Conservation (phyloP, 805 yeast genomes). For the Tetrapisispora pingtungensis region DNA sequence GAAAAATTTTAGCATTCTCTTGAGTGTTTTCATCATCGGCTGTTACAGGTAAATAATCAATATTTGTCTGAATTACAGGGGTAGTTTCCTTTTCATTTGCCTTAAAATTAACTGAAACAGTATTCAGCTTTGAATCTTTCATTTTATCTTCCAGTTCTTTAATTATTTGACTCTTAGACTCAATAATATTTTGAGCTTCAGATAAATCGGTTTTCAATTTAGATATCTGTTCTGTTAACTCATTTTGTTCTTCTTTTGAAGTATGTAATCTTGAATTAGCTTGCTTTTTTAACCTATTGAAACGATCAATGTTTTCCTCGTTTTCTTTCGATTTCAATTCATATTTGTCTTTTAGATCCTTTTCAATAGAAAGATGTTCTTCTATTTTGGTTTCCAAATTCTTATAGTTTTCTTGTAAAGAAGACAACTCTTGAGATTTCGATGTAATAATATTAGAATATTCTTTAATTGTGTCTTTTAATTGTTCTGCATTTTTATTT, state of each 20-base stretch:
- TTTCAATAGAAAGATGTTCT: background rate
- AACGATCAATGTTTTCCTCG: slow-evolving; percentile 26
- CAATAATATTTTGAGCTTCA: slow-evolving; percentile 23
- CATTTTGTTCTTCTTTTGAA: slow-evolving; percentile 28
- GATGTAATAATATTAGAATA: slow-evolving; percentile 9
- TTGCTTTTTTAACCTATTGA: slow-evolving; percentile 25
- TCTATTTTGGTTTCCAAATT: slow-evolving; percentile 11
- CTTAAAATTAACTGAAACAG: background rate
- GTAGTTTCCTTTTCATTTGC: background rate
- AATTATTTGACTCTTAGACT: slow-evolving; percentile 8
- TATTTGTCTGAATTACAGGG: too few species aligned
- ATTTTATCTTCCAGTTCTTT: background rate
- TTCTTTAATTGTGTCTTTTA: background rate
- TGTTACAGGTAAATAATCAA: too few species aligned
- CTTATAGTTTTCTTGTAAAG: background rate
- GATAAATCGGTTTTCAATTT: slow-evolving; percentile 28
- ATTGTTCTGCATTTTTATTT: slow-evolving; percentile 16
- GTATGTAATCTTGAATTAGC: slow-evolving; percentile 30
- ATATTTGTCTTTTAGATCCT: slow-evolving; percentile 14
- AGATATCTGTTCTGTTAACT: slow-evolving; percentile 31
- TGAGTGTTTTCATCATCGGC: too few species aligned
- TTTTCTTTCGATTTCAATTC: slow-evolving; percentile 19
- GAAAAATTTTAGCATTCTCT: too few species aligned
- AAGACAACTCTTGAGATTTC: slow-evolving; percentile 11
- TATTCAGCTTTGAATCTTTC: background rate